Evolutionary conservation across 768 basidiomycete species (phyloP).

Genomic region (Amanita pseudoporphyria): DNA sequence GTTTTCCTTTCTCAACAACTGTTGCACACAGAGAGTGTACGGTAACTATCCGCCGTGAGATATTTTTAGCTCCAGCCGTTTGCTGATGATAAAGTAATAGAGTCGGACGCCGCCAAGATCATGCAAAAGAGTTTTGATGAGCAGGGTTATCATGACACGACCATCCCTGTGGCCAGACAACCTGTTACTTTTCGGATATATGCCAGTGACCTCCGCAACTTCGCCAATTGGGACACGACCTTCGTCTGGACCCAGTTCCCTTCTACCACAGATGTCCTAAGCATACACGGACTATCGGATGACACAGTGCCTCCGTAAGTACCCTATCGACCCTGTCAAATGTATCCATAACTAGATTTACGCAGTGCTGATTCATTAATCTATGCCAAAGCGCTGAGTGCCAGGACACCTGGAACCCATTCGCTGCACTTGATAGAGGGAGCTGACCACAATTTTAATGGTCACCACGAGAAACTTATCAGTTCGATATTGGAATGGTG

Average conservation of each 20-base stretch:
- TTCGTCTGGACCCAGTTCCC: conserved; percentile 67
- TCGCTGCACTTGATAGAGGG: conserved; percentile 60
- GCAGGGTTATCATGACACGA: conserved; percentile 56
- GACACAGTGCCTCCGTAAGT: conserved; percentile 60
- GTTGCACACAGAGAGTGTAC: conserved; percentile 27
- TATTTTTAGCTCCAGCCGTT: conserved; percentile 5
- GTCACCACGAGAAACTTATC: conserved; percentile 59
- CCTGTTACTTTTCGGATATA: conserved; percentile 39
- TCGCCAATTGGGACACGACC: conserved; percentile 56
- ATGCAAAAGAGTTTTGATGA: conserved; percentile 41
- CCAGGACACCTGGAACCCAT: conserved; percentile 57
- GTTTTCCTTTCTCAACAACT: background rate
- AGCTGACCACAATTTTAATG: conserved; percentile 74
- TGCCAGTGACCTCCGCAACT: conserved; percentile 50
- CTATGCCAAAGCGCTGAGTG: conserved; percentile 51
- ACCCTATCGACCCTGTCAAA: too few relatives aligned
- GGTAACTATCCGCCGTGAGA: conserved; percentile 22
- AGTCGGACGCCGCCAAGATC: conserved; percentile 10
- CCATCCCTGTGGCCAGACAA: conserved; percentile 57
- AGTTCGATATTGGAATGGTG: conserved; percentile 64
- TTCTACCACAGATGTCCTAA: conserved; percentile 51
- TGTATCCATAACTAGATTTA: background rate
- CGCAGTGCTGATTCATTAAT: conserved; percentile 63
- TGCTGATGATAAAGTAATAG: conserved; percentile 15
- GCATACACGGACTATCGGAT: conserved; percentile 69